A percentile compares a stretch with the other conserved stretches of the same genome.
phyloP scores from a whole-genome alignment of 805 yeast genomes.

The Scheffersomyces spartinae region DNA sequence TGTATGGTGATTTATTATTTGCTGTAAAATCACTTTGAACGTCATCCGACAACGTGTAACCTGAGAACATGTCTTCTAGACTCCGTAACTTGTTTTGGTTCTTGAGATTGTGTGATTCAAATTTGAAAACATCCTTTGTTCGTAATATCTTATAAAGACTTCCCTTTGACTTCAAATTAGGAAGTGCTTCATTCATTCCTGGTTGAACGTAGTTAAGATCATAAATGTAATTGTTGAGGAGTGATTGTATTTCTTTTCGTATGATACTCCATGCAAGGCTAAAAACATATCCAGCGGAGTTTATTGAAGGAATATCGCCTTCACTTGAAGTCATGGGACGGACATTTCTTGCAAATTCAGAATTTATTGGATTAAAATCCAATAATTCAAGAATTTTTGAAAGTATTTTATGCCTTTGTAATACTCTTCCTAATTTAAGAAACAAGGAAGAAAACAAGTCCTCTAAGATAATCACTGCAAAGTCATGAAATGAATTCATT shows the following conservation, averaged over 20 bases:
- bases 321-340: too few species aligned
- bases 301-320: too few species aligned
- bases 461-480: not conserved
- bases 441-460: slow-evolving; percentile 21
- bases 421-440: too few species aligned
- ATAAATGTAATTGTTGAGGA: slow-evolving; percentile 22
- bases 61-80: slow-evolving; percentile 62
- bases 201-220: slow-evolving; percentile 6
- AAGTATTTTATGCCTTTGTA: too few species aligned
- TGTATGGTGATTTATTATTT: slow-evolving; percentile 29
- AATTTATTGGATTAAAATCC: too few species aligned
- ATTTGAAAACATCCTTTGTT: slow-evolving; percentile 15
- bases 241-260: slow-evolving; percentile 18
- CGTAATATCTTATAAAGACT: slow-evolving; percentile 7
- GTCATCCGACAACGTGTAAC: slow-evolving; percentile 29
- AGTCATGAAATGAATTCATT: not conserved
- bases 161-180: slow-evolving; percentile 8
- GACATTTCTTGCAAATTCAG: too few species aligned
- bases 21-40: too few species aligned
- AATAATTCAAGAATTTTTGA: too few species aligned
- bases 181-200: slow-evolving; percentile 16
- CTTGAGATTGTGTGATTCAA: slow-evolving; percentile 19
- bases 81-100: slow-evolving; percentile 28
- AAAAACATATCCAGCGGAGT: too few species aligned
- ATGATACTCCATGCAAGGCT: slow-evolving; percentile 24